Base-by-base conservation (phyloP, 164 flowering plant genomes). In the Sextonia rubra region DNA sequence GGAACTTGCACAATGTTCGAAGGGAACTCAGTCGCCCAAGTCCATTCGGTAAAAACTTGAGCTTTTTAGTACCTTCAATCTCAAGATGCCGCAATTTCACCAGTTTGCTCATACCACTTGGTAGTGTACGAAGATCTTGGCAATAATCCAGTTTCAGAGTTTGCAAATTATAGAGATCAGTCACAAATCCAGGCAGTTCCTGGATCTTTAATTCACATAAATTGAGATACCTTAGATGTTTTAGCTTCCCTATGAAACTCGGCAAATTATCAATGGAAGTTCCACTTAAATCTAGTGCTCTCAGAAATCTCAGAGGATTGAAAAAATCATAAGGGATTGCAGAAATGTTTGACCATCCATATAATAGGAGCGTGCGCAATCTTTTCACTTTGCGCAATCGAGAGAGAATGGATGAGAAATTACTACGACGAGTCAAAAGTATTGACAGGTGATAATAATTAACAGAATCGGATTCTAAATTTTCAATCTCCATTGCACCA, bases 21-120 rank as follows among this genome's bases (percentile, higher is more conserved):
- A 66, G 69, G 49, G 27, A 22, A 66, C 0, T 18, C 2, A 66
- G 2, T n/a, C 8, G 18, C 24, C 52, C 69, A 0, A 66, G n/a
- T 0, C 69, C 52, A 6, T 5, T 12, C 2, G 49, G 69, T n/a
- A 66, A 37, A 32, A 7, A 9, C 1, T 4, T 9, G 12, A 66
- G 26, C 4, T 5, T 1, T 0, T 12, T n/a, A 8, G 23, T 18
- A 0, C 12, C 17, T 71, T 61, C 23, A 62, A 24, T 32, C 44
- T 71, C 74, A 47, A 61, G 68, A 63, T 71, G 74, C 20, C 68
- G 12, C 23, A 71, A 6, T 5, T 23, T 71, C 14, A 71, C 25
- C 32, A 71, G 0, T 71, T 26, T 62, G 27, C 67, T 66, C 17
- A 71, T 32, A 17, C 27, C 68, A 2, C 25, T 24, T 3, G 68